Conservation (phyloP, 2,329 filamentous ascomycete genomes). For the Pseudogymnoascus sp. region DNA sequence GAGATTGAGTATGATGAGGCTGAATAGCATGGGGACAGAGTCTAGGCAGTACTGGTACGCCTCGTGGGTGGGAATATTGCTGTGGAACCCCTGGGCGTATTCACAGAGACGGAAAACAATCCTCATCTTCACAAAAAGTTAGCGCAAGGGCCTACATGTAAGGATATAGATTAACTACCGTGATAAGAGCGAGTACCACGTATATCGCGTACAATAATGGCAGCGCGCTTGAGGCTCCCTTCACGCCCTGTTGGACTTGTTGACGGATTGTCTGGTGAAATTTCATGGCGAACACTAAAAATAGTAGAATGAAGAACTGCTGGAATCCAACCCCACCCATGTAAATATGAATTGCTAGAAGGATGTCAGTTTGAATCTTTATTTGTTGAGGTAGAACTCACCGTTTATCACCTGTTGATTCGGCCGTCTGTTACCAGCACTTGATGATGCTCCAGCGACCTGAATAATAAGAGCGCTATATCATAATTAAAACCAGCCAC, state of each 20-base stretch:
- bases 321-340: conserved; percentile 46
- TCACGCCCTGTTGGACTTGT: conserved; percentile 9
- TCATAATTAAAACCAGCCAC: conserved; percentile 5
- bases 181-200: conserved; percentile 30
- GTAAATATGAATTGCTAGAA: conserved; percentile 35
- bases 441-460: conserved; percentile 18
- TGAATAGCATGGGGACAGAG: conserved; percentile 32
- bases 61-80: conserved; percentile 25
- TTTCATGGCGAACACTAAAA: conserved; percentile 32
- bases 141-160: not conserved
- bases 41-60: conserved; percentile 30
- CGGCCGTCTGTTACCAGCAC: conserved; percentile 30
- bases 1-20: conserved; percentile 29
- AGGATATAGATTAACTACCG: conserved; percentile 19
- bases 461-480: conserved; percentile 21
- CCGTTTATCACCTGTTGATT: conserved; percentile 16
- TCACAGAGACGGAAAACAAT: conserved; percentile 48
- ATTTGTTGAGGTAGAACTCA: conserved; percentile 10
- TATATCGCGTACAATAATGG: conserved; percentile 28
- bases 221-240: not conserved
- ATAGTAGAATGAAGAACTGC: conserved; percentile 41
- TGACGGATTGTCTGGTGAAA: conserved; percentile 27
- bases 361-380: conserved; percentile 22
- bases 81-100: conserved; percentile 35
- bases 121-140: conserved; percentile 28